A percentile compares a stretch with the other conserved stretches of the same genome.
Conservation (phyloP, 495 filamentous ascomycete species). For the Podospora didyma region DNA sequence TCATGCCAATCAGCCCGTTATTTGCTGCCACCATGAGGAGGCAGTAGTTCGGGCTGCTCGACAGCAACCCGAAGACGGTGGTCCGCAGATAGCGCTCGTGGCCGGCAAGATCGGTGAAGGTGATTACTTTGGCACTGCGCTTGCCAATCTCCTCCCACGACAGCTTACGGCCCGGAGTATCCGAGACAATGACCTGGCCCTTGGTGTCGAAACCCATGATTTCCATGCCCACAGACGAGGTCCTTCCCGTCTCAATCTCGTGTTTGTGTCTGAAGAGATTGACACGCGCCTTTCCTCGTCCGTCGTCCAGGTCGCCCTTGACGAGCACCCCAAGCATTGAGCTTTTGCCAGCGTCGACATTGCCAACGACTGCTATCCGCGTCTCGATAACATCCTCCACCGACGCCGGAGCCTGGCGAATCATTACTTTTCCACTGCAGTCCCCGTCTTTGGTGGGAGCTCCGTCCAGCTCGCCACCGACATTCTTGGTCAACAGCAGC, state of each 20-base stretch:
- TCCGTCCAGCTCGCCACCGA: conserved; percentile 73
- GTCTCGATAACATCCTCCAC: conserved; percentile 91
- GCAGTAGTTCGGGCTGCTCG: conserved; percentile 96
- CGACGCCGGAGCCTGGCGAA: conserved; percentile 67
- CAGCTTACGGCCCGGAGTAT: conserved; percentile 68
- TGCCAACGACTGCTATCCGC: conserved; percentile 94
- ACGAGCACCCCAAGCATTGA: conserved; percentile 96
- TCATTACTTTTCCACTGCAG: conserved; percentile 75
- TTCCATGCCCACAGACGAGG: conserved; percentile 95
- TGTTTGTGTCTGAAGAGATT: conserved; percentile 98
- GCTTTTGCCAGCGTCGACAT: conserved; percentile 96
- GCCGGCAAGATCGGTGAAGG: conserved; percentile 91
- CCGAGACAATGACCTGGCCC: conserved; percentile 78
- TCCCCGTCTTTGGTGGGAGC: conserved; percentile 64
- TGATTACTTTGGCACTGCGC: conserved; percentile 92
- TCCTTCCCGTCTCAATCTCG: conserved; percentile 91
- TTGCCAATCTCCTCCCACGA: conserved; percentile 98
- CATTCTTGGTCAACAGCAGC: conserved; percentile 81
- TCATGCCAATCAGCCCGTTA: conserved; percentile 96
- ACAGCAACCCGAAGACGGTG: conserved; percentile 92
- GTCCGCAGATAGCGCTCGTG: conserved; percentile 95
- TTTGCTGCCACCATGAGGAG: conserved; percentile 98
- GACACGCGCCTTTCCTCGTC: conserved; percentile 86
- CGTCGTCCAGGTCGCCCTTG: conserved; percentile 93
- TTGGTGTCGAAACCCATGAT: conserved; percentile 96